Evolutionary conservation across 805 yeast genomes (phyloP), one percentile per base, ranked within the genome.

Genomic region (Sungouiella thailandica): DNA sequence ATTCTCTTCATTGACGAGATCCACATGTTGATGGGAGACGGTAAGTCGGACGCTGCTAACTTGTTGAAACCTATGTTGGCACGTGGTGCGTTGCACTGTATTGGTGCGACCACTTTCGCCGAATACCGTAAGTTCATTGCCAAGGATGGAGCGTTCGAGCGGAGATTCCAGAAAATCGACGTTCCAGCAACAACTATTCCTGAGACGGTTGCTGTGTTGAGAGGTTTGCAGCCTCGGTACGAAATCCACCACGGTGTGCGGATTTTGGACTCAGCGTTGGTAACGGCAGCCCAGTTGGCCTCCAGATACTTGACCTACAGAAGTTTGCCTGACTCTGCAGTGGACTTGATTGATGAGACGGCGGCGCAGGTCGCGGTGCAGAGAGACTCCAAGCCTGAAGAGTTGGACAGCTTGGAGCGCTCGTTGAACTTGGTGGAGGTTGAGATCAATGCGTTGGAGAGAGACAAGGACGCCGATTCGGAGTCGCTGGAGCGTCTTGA

Each of bases 1-100:
- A 80, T 93, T 44, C 72, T 93, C 38, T 93, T 93, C 68, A 85
- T 93, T 51, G 98, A 93, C 65, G 98, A 93, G 65, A 93, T 93
- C 57, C 98, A 93, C 65, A 93, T 93, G 97, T 76, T 93, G 47
- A 93, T 93, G 98, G 98, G 98, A 50, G 96, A 93, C 57, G 98
- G 98, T 57, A 93, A 89, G 65, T 79, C 84, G 43, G 98, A 93
- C 60, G 96, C 95, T 27, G 98, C 98, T 25, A 93, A 93, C 62
- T 75, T 93, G 52, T 76, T 93, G 59, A 93, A 93, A 66, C 98
- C 98, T 24, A 94, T 94, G 74, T 76, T 93, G 44, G 97, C 98
- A 2, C 80, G 98, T 65, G 97, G 98, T 49, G 74, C 83, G 33
- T 77, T 93, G 54, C 97, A 93, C 62, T 95, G 97, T 62, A 89